phyloP scores from a whole-genome alignment of 2,329 filamentous ascomycete species.

The Ophiostoma ips region DNA sequence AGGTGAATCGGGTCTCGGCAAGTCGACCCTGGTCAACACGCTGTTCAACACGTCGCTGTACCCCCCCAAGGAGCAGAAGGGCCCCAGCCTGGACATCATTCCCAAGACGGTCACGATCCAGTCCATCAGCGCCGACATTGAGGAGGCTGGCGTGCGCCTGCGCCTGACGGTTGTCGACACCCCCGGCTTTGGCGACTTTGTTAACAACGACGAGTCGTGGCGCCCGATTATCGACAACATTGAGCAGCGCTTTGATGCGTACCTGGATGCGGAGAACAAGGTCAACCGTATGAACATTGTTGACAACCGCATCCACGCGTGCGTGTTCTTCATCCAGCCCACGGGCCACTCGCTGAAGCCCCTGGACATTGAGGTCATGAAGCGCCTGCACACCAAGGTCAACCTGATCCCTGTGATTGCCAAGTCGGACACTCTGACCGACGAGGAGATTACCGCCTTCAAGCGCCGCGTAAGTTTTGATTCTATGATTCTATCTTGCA shows the following conservation, averaged over 20 bases:
- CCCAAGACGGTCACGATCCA: slow-evolving; percentile 95
- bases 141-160: slow-evolving; percentile 94
- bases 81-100: slow-evolving; percentile 92
- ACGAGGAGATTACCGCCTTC: slow-evolving; percentile 88
- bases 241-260: slow-evolving; percentile 96
- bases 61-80: slow-evolving; percentile 96
- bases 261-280: slow-evolving; percentile 99
- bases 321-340: slow-evolving; percentile 99
- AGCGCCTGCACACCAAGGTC: slow-evolving; percentile 98
- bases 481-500: not conserved
- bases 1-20: slow-evolving; percentile 99
- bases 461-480: slow-evolving; percentile 90
- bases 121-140: slow-evolving; percentile 90
- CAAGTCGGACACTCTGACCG: slow-evolving; percentile 94
- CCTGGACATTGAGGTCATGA: slow-evolving; percentile 98
- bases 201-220: slow-evolving; percentile 99
- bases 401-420: slow-evolving; percentile 98
- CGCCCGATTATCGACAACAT: slow-evolving; percentile 98
- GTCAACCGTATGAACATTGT: slow-evolving; percentile 99
- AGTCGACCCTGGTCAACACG: slow-evolving; percentile 97
- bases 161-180: slow-evolving; percentile 95
- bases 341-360: slow-evolving; percentile 98
- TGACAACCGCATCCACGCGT: slow-evolving; percentile 96
- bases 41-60: slow-evolving; percentile 99
- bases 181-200: slow-evolving; percentile 95